Conservation (phyloP, 805 yeast genomes). For the Torulaspora maleeae region DNA sequence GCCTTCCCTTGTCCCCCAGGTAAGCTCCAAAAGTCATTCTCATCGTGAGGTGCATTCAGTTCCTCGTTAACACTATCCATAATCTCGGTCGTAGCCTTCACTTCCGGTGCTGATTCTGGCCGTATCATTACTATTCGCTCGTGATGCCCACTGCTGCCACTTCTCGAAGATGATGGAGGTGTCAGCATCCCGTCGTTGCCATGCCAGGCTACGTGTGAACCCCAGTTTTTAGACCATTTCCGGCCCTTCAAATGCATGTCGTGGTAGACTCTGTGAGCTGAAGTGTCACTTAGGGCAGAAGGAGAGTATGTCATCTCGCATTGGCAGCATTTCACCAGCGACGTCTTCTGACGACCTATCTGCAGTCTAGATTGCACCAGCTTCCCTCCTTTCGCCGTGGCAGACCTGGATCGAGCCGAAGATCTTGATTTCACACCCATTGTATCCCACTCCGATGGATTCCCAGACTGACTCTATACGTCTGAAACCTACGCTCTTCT, state of each 20-base stretch:
- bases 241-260: constrained; percentile 45
- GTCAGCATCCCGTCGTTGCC: constrained; percentile 4
- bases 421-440: constrained; percentile 1
- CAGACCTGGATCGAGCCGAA: background rate
- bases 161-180: constrained; percentile 15
- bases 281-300: constrained; percentile 17
- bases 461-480: background rate
- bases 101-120: constrained; percentile 33
- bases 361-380: constrained; percentile 21
- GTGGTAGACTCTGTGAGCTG: constrained; percentile 50
- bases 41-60: constrained; percentile 53
- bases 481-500: background rate
- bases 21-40: constrained; percentile 39
- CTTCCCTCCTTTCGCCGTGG: constrained; percentile 5
- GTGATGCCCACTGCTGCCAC: background rate
- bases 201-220: constrained; percentile 17
- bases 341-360: constrained; percentile 11
- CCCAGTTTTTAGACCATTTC: constrained; percentile 43
- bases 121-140: constrained; percentile 39
- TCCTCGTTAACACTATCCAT: constrained; percentile 54
- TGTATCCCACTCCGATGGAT: background rate
- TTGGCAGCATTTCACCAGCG: constrained; percentile 21
- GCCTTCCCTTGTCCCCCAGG: constrained; percentile 38
- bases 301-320: constrained; percentile 31
- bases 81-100: constrained; percentile 37